A percentile compares a stretch with the other conserved stretches of the same genome.
phyloP scores from a whole-genome alignment of 352 stramenopile species.

The Pythium vanterpoolii region DNA sequence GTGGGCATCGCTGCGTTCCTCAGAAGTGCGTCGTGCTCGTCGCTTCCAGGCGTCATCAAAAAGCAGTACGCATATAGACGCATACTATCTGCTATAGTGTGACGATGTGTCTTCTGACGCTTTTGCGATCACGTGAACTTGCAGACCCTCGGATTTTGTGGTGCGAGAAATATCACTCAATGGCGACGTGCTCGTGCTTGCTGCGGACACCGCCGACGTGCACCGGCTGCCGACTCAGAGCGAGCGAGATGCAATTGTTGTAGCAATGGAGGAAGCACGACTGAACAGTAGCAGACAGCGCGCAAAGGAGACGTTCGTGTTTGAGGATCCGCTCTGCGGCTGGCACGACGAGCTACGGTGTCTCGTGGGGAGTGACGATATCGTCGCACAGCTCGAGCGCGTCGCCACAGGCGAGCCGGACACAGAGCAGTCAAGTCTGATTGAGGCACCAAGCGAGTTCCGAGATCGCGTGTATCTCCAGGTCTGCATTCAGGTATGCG shows the following conservation, averaged over 20 bases:
- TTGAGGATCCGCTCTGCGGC: constrained; percentile 42
- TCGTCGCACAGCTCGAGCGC: constrained; percentile 12
- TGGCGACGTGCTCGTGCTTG: constrained; percentile 38
- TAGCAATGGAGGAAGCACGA: constrained; percentile 27
- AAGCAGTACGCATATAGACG: constrained; percentile 31
- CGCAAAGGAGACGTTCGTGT: constrained; percentile 36
- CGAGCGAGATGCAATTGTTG: constrained; percentile 33
- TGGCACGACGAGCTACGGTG: constrained; percentile 45
- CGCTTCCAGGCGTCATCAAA: constrained; percentile 41
- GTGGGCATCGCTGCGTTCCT: constrained; percentile 58
- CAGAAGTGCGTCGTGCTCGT: constrained; percentile 3
- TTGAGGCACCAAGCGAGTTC: constrained; percentile 45
- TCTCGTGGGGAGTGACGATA: constrained; percentile 24
- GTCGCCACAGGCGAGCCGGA: not conserved
- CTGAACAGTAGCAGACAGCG: constrained; percentile 18
- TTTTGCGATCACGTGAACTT: not conserved
- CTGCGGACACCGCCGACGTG: constrained; percentile 9
- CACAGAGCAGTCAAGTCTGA: constrained; percentile 6
- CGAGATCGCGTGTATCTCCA: constrained; percentile 61
- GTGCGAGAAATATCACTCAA: constrained; percentile 60
- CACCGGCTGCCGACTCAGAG: constrained; percentile 29
- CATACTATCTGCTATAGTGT: not conserved
- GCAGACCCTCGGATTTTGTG: constrained; percentile 59
- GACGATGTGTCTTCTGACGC: not conserved
- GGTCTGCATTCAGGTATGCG: constrained; percentile 66